These are phyloP conservation scores for Trichothecium roseum DNA, from an alignment of 2,329 filamentous ascomycete species.

Conservation along the genomic window DNA sequence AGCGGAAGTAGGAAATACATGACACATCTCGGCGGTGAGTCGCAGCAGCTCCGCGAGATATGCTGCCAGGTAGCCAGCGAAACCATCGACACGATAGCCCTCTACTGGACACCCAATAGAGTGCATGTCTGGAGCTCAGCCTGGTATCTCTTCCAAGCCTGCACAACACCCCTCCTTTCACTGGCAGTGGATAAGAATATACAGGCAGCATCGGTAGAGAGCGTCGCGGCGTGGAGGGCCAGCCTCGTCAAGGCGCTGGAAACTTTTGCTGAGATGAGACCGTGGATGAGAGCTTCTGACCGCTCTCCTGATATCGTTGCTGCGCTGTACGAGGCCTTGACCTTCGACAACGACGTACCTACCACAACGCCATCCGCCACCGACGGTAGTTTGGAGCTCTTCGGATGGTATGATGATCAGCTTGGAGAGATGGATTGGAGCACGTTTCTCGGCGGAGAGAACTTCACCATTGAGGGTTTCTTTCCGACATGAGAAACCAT, in stretches of 20 bases:
- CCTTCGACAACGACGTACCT: slow-evolving; percentile 9
- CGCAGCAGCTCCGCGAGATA: slow-evolving; percentile 11
- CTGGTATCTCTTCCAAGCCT: slow-evolving; percentile 22
- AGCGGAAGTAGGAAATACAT: slow-evolving; percentile 10
- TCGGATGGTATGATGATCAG: slow-evolving; percentile 17
- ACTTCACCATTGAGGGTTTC: slow-evolving; percentile 4
- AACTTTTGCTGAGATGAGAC: slow-evolving; percentile 16
- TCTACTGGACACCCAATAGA: slow-evolving; percentile 20
- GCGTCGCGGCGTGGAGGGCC: slow-evolving; percentile 10
- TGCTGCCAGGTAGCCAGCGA: slow-evolving; percentile 16
- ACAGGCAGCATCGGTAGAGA: slow-evolving; percentile 3
- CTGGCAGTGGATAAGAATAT: slow-evolving; percentile 15
- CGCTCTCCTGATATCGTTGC: slow-evolving; percentile 15
- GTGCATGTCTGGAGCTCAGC: slow-evolving; percentile 20
- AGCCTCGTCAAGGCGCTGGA: slow-evolving; percentile 14
- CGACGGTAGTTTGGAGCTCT: slow-evolving; percentile 13
- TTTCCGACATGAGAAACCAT: slow-evolving; percentile 7
- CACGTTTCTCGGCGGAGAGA: slow-evolving; percentile 13
- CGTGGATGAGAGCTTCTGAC: slow-evolving; percentile 16
- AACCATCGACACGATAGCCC: slow-evolving; percentile 18
- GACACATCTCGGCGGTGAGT: slow-evolving; percentile 9
- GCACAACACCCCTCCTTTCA: slow-evolving; percentile 17
- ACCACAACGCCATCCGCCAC: slow-evolving; percentile 13
- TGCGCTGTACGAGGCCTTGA: slow-evolving; percentile 15
- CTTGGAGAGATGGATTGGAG: slow-evolving; percentile 16